A percentile compares a stretch with the other conserved stretches of the same genome.
Conservation (phyloP, 2,329 filamentous ascomycete species). For the Hymenoscyphus repandus region DNA sequence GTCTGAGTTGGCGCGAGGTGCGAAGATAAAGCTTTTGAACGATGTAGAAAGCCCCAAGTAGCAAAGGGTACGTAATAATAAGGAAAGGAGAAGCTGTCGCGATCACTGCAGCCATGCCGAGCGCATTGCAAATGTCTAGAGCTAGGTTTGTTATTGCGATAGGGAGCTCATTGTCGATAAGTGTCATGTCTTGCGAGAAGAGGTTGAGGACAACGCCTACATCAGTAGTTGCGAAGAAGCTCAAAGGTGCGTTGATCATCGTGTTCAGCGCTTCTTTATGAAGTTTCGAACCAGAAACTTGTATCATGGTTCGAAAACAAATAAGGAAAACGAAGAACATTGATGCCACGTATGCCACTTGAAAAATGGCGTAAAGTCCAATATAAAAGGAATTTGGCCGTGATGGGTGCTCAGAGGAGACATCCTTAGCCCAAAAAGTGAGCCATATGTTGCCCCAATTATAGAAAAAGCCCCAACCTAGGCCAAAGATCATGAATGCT, state of each 20-base stretch:
- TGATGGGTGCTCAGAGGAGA: not conserved
- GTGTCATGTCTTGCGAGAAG: conserved; percentile 19
- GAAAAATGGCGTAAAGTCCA: conserved; percentile 8
- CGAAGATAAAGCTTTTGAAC: conserved; percentile 39
- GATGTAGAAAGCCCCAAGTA: conserved; percentile 27
- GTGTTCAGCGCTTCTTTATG: conserved; percentile 33
- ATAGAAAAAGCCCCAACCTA: conserved; percentile 8
- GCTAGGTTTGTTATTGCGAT: conserved; percentile 28
- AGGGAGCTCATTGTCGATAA: conserved; percentile 23
- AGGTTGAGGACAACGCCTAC: conserved; percentile 28
- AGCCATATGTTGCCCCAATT: conserved; percentile 7
- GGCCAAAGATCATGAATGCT: not conserved
- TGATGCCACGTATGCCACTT: not conserved
- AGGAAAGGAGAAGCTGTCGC: conserved; percentile 32
- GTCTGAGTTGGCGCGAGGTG: conserved; percentile 42
- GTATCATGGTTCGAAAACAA: conserved; percentile 26
- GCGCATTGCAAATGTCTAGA: conserved; percentile 31
- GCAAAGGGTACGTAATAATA: conserved; percentile 38
- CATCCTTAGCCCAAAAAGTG: conserved; percentile 2
- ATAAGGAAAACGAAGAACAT: conserved; percentile 17
- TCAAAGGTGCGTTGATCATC: conserved; percentile 42
- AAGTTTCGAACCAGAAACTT: conserved; percentile 1
- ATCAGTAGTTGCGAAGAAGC: conserved; percentile 38
- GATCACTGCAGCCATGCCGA: conserved; percentile 9
- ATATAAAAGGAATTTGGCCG: conserved; percentile 10